phyloP scores from a whole-genome alignment of 2,329 filamentous ascomycete genomes.

The Xylariaceae sp. region DNA sequence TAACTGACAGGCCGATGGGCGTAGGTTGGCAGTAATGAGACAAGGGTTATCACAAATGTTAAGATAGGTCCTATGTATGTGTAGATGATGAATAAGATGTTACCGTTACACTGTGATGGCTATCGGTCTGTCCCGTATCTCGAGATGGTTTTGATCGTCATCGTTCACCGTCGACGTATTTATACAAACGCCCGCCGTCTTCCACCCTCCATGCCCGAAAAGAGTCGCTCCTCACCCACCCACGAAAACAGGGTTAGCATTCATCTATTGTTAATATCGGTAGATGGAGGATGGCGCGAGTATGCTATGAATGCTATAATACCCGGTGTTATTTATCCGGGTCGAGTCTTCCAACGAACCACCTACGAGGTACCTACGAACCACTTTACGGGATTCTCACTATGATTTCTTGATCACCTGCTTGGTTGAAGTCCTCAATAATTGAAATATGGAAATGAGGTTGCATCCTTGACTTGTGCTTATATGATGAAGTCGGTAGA shows the following conservation, averaged over 20 bases:
- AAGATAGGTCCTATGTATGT: not conserved
- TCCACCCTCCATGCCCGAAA: constrained; percentile 25
- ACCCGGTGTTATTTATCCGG: constrained; percentile 39
- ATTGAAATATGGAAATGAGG: constrained; percentile 10
- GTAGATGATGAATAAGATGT: constrained; percentile 3
- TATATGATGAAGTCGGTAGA: constrained; percentile 1
- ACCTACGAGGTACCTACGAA: constrained; percentile 25
- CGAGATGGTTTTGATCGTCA: constrained; percentile 20
- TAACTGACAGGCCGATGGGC: not conserved
- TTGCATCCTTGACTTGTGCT: constrained; percentile 12
- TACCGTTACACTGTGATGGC: constrained; percentile 6
- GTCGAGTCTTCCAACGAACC: constrained; percentile 32
- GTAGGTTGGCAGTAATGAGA: not conserved
- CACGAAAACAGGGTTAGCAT: constrained; percentile 20
- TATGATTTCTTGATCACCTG: constrained; percentile 11
- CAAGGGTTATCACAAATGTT: not conserved
- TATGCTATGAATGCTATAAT: constrained; percentile 31
- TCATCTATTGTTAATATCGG: constrained; percentile 37
- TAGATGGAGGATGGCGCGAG: constrained; percentile 33
- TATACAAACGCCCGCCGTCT: constrained; percentile 18
- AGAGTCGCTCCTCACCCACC: constrained; percentile 17
- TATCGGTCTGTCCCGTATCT: constrained; percentile 14
- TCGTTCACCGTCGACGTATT: constrained; percentile 22
- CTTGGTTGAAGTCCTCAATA: constrained; percentile 6
- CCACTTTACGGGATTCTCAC: constrained; percentile 3